Evolutionary conservation across 495 filamentous ascomycete species (phyloP).

Genomic region (Penicillium pulvis): DNA sequence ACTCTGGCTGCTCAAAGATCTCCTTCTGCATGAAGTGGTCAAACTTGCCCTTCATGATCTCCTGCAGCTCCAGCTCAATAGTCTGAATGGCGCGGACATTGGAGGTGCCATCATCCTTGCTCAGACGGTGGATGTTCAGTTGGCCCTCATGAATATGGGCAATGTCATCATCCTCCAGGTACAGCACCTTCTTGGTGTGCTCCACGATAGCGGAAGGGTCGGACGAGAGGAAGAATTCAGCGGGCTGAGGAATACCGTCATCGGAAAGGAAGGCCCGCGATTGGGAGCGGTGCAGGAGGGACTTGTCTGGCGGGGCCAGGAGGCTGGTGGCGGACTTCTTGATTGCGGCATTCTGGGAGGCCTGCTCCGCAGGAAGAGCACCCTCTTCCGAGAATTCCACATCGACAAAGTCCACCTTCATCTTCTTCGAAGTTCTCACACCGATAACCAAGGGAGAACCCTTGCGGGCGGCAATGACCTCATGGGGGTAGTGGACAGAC

Average conservation of each 20-base stretch:
- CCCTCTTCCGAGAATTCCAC: conserved; percentile 91
- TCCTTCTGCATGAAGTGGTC: conserved; percentile 99
- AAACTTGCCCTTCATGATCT: conserved; percentile 99
- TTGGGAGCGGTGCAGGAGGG: conserved; percentile 94
- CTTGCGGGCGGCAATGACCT: conserved; percentile 96
- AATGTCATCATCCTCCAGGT: conserved; percentile 98
- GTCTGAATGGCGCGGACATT: conserved; percentile 98
- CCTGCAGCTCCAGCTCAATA: conserved; percentile 95
- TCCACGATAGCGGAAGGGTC: conserved; percentile 98
- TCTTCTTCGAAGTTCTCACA: conserved; percentile 92
- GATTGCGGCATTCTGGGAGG: conserved; percentile 92
- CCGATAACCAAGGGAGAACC: conserved; percentile 95
- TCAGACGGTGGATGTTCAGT: conserved; percentile 96
- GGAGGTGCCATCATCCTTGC: conserved; percentile 93
- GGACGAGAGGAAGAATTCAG: conserved; percentile 97
- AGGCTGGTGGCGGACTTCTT: conserved; percentile 86
- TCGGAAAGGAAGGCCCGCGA: conserved; percentile 98
- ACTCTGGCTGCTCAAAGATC: conserved; percentile 99
- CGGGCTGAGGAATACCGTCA: conserved; percentile 95
- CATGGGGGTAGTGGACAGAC: conserved; percentile 97
- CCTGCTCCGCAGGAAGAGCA: conserved; percentile 88
- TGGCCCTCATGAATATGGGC: conserved; percentile 98
- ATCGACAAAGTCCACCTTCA: conserved; percentile 99
- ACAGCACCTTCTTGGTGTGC: conserved; percentile 99
- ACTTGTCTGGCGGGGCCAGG: conserved; percentile 91